Evolutionary conservation across 768 basidiomycete species (phyloP), one percentile per base, ranked within the genome.

Genomic region (Wakefieldia striispora): DNA sequence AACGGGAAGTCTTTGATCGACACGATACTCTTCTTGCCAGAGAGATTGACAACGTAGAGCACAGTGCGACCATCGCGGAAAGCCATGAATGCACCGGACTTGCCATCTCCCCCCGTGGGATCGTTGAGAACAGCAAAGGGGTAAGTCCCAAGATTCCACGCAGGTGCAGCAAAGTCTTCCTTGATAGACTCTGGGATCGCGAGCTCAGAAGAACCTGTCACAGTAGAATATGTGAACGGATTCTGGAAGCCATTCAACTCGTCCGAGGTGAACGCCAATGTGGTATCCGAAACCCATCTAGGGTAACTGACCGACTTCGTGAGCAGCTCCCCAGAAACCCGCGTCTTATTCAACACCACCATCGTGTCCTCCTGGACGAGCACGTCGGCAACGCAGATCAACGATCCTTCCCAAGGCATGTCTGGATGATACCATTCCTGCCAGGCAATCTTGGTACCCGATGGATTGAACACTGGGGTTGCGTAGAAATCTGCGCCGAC

Each of bases 401-500:
- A 68, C 1, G 76, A 70, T 3, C 82, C 83, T 57, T 86, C 80
- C 85, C 86, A 91, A 13, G 87, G 80, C 83, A 84, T 83, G 51
- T 83, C 75, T 0, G 84, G 83, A 43, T 84, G 84, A 53, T 65
- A 75, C 88, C 86, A 88, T 52, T 83, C 74, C 36, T 80, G 70
- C 82, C 82, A 91, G 1, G 75, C 76, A 16, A 89, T 56, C 45
- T 70, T 72, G 31, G 64, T 70, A 1, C 85, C 87, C 52, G 83
- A 76, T 0, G 81, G 77, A 26, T 80, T 81, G 69, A 86, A 83
- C 23, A 64, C 67, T 0, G 86, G 81, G 1, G 72, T 64, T 38
- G 77, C 74, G 63, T 91, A 92, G 69, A 91, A 91, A 60, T 90
- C 87, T 5, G 81, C 80, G 6, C 84, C 86, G 0, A 72, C 67